A percentile compares a stretch with the other conserved stretches of the same genome.
phyloP scores from a whole-genome alignment of 306 rosid genomes.

The Medicago lupulina region DNA sequence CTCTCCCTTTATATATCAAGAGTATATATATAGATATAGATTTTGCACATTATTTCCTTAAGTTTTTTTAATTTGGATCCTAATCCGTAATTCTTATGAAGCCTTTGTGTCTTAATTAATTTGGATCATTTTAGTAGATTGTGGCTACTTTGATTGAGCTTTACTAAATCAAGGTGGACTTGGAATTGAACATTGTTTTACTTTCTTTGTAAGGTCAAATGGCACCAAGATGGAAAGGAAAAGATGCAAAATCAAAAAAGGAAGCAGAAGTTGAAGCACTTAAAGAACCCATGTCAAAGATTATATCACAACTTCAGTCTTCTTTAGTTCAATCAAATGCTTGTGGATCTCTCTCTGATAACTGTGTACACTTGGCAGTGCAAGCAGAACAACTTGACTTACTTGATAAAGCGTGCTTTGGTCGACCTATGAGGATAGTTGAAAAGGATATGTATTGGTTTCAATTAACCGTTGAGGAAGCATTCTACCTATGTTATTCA shows the following conservation, averaged over 20 bases:
- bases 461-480: slow-evolving; percentile 75
- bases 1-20: too few relatives aligned
- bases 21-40: too few relatives aligned
- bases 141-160: slow-evolving; percentile 8
- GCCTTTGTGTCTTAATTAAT: too few relatives aligned
- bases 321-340: slow-evolving; percentile 60
- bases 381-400: slow-evolving; percentile 60
- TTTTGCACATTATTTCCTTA: too few relatives aligned
- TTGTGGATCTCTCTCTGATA: slow-evolving; percentile 55
- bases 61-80: too few relatives aligned
- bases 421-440: slow-evolving; percentile 51
- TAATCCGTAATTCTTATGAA: too few relatives aligned
- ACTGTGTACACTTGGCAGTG: slow-evolving; percentile 52
- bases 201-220: slow-evolving; percentile 40
- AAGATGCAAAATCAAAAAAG: slow-evolving; percentile 66
- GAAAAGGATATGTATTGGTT: slow-evolving; percentile 65
- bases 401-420: slow-evolving; percentile 71
- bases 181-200: slow-evolving; percentile 7
- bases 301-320: slow-evolving; percentile 60
- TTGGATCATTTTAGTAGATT: too few relatives aligned
- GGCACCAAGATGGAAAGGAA: slow-evolving; percentile 89
- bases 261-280: slow-evolving; percentile 69
- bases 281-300: slow-evolving; percentile 73
- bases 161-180: slow-evolving; percentile 3
- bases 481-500: slow-evolving; percentile 67